These are phyloP conservation scores for Hamamelis virginiana DNA, from an alignment of 164 flowering plant genomes.

Conservation along the genomic window DNA sequence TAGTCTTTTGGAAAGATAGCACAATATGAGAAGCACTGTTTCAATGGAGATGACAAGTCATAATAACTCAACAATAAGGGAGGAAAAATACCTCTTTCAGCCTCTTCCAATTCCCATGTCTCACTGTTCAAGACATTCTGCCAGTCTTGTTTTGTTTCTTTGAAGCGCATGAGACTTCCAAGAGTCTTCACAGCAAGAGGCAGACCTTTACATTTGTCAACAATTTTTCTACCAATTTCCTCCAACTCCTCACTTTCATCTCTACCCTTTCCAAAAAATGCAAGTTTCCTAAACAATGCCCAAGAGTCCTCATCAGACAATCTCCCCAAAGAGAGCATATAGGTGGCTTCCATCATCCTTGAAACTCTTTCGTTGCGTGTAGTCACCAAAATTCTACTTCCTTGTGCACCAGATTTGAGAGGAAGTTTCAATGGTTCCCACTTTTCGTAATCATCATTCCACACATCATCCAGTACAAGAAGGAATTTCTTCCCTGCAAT, in stretches of 20 bases:
- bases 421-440: neutral
- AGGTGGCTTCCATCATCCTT: neutral
- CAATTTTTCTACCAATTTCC: no score
- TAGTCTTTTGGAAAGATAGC: neutral
- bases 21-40: constrained; percentile 2
- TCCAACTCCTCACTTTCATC: neutral
- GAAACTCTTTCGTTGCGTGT: neutral
- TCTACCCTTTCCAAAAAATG: neutral
- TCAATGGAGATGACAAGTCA: neutral
- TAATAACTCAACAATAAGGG: no score
- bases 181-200: no score
- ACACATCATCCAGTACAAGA: neutral
- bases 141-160: neutral
- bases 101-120: neutral
- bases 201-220: no score
- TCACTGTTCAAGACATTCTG: neutral
- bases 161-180: no score
- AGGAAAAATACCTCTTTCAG: neutral
- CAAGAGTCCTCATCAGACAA: neutral
- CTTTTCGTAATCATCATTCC: neutral
- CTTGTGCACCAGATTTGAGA: neutral
- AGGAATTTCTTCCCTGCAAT: neutral
- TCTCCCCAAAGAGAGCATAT: neutral
- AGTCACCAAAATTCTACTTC: constrained; percentile 3
- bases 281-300: neutral